A percentile compares a stretch with the other conserved stretches of the same genome.
These are phyloP conservation scores for Durio zibethinus DNA, from an alignment of 345 rosid species.

Conservation along the genomic window DNA sequence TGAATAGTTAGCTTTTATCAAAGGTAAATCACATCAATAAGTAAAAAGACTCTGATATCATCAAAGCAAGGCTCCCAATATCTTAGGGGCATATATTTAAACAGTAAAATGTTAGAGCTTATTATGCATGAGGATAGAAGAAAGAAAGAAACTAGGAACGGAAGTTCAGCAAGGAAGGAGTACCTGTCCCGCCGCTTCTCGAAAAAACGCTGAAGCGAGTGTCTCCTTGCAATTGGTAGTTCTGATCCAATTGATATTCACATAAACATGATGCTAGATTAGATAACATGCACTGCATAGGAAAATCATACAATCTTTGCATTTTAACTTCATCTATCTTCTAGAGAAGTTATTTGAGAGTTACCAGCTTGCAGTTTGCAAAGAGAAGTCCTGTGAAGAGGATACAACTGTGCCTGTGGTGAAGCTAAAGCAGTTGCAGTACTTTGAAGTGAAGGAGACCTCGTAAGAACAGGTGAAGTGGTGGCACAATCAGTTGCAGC, in stretches of 20 bases:
- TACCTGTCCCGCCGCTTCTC: constrained; percentile 95
- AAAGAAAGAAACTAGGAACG: background rate
- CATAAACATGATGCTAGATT: constrained; percentile 7
- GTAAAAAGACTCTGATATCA: background rate
- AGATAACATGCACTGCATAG: background rate
- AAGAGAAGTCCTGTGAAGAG: constrained; percentile 43
- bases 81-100: background rate
- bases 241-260: constrained; percentile 39
- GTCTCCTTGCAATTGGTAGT: constrained; percentile 81
- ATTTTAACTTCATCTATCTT: background rate
- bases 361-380: constrained; percentile 85
- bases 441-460: constrained; percentile 83
- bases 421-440: constrained; percentile 57
- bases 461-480: constrained; percentile 55
- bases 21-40: background rate
- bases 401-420: constrained; percentile 41
- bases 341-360: constrained; percentile 4
- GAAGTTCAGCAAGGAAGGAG: background rate
- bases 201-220: constrained; percentile 84
- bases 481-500: constrained; percentile 31
- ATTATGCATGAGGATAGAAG: background rate
- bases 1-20: background rate
- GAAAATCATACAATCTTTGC: background rate
- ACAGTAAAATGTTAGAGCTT: background rate
- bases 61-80: too few species aligned